Percentiles rank a stretch among this genome's conserved stretches.
Conservation (phyloP, 805 yeast species). For the Candida awuae region DNA sequence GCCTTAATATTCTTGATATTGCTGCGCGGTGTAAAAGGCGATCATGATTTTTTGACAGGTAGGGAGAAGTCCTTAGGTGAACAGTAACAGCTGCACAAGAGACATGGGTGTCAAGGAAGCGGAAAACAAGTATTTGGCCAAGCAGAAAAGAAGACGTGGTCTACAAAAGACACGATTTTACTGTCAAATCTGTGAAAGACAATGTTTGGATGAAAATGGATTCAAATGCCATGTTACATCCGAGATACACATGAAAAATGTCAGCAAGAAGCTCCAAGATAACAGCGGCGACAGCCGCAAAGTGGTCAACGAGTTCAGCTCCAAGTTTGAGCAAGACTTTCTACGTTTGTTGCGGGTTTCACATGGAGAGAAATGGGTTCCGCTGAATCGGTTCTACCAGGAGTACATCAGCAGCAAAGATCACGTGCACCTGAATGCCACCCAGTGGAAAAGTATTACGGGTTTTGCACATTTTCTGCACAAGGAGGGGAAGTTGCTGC, state of each 20-base stretch:
- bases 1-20: too few relatives aligned
- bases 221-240: constrained; percentile 82
- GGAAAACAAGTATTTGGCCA: constrained; percentile 25
- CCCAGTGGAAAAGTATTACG: constrained; percentile 66
- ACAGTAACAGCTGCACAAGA: too few relatives aligned
- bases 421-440: constrained; percentile 88
- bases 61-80: too few relatives aligned
- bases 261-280: constrained; percentile 36
- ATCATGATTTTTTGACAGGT: too few relatives aligned
- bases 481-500: constrained; percentile 26
- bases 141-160: constrained; percentile 71
- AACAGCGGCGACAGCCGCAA: constrained; percentile 30
- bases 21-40: too few relatives aligned
- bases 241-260: constrained; percentile 63
- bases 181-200: constrained; percentile 88
- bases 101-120: constrained; percentile 4
- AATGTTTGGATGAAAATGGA: constrained; percentile 94
- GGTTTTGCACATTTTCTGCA: constrained; percentile 13
- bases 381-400: constrained; percentile 82
- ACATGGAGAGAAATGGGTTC: constrained; percentile 76
- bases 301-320: constrained; percentile 49
- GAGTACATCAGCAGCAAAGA: constrained; percentile 76
- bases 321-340: constrained; percentile 56
- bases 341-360: constrained; percentile 48
- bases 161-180: constrained; percentile 80